These are phyloP conservation scores for Larix kaempferi DNA, from an alignment of 75 land plant species.

Conservation along the genomic window DNA sequence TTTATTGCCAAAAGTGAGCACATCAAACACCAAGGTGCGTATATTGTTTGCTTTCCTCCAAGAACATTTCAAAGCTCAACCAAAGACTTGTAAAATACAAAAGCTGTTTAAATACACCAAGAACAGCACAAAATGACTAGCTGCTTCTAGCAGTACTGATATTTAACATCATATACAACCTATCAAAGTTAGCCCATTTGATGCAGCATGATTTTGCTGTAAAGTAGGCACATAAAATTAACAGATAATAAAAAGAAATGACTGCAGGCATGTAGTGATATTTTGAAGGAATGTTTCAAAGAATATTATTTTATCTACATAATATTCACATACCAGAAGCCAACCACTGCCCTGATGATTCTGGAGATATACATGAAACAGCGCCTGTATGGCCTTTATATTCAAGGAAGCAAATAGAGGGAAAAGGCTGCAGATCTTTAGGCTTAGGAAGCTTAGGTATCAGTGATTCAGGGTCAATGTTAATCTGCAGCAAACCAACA, in stretches of 20 bases:
- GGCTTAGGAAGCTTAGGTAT: conserved; percentile 94
- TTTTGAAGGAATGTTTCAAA: not conserved
- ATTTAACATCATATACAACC: not conserved
- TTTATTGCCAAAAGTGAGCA: not conserved
- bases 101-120: not conserved
- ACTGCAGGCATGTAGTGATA: not conserved
- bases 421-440: conserved; percentile 90
- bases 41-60: not conserved
- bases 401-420: conserved; percentile 75
- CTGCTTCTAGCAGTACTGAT: not conserved
- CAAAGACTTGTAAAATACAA: not conserved
- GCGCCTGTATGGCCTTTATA: conserved; percentile 80
- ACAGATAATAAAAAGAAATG: not conserved
- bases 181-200: not conserved
- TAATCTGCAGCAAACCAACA: conserved; percentile 12
- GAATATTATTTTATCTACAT: not conserved
- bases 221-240: not conserved
- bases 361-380: conserved; percentile 65
- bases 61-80: not conserved
- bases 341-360: conserved; percentile 80
- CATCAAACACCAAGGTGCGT: not conserved
- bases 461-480: conserved; percentile 82
- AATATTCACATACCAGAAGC: conserved; percentile 70
- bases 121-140: not conserved
- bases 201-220: not conserved